These are phyloP conservation scores for Lactarius trivialis DNA, from an alignment of 768 basidiomycete genomes.

Conservation along the genomic window DNA sequence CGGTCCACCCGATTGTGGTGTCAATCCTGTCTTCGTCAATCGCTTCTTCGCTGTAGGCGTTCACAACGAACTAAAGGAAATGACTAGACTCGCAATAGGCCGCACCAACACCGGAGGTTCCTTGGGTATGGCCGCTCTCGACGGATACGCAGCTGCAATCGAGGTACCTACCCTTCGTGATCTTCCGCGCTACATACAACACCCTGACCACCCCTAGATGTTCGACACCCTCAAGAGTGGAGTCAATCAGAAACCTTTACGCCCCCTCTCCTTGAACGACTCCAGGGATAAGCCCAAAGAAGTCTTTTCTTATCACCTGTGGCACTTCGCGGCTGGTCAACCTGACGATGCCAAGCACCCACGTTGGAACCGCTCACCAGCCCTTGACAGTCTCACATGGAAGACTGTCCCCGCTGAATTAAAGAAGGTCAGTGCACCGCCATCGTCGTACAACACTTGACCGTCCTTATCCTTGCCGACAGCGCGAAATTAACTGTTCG, in stretches of 20 bases:
- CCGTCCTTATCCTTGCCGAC: background rate
- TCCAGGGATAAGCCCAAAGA: constrained; percentile 15
- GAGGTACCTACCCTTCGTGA: constrained; percentile 10
- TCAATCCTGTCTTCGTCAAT: constrained; percentile 22
- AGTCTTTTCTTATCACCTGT: constrained; percentile 14
- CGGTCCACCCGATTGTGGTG: constrained; percentile 19
- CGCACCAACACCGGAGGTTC: constrained; percentile 17
- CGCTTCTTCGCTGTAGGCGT: constrained; percentile 20
- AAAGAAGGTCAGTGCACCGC: constrained; percentile 14
- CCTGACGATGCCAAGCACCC: constrained; percentile 20
- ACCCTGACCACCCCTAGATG: constrained; percentile 14
- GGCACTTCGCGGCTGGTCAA: constrained; percentile 23
- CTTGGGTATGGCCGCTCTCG: constrained; percentile 22
- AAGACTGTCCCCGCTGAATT: constrained; percentile 15
- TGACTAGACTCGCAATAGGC: constrained; percentile 21
- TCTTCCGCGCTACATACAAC: background rate
- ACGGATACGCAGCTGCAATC: constrained; percentile 22
- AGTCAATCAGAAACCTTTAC: constrained; percentile 12
- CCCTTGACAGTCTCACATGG: constrained; percentile 22
- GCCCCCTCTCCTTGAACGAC: constrained; percentile 7
- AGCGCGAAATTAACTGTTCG: constrained; percentile 21
- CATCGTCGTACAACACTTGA: background rate
- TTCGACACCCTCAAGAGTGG: constrained; percentile 19
- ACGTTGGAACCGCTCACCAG: constrained; percentile 9
- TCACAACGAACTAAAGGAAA: constrained; percentile 20